phyloP scores from a whole-genome alignment of 257 asterid species.

The Avicennia marina region DNA sequence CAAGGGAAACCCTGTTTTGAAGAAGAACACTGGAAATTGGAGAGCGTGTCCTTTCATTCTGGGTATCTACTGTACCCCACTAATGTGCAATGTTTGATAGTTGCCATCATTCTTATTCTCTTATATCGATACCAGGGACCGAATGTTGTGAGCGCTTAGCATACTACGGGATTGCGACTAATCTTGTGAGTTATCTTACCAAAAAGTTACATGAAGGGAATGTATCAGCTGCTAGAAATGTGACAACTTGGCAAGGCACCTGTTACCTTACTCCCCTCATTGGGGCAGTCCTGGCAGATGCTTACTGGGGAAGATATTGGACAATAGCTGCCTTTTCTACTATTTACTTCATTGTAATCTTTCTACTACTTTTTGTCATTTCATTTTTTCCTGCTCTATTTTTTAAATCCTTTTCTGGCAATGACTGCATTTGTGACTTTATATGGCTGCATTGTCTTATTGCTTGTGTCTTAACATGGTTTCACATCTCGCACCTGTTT shows the following conservation, averaged over 20 bases:
- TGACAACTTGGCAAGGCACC: slow-evolving; percentile 98
- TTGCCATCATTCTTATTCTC: slow-evolving; percentile 14
- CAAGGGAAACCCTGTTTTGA: slow-evolving; percentile 82
- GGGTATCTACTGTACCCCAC: slow-evolving; percentile 31
- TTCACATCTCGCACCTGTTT: background rate
- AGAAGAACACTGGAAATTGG: slow-evolving; percentile 96
- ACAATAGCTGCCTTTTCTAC: slow-evolving; percentile 95
- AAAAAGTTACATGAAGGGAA: slow-evolving; percentile 85
- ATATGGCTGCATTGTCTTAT: slow-evolving; percentile 1
- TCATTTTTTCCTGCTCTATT: background rate
- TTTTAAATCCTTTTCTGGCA: background rate
- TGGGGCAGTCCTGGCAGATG: slow-evolving; percentile 96
- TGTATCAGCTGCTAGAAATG: slow-evolving; percentile 92
- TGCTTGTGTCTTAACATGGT: background rate
- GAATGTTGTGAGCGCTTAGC: slow-evolving; percentile 98
- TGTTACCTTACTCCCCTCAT: slow-evolving; percentile 91
- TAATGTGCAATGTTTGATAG: background rate
- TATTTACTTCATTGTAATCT: slow-evolving; percentile 72
- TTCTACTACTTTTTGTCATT: slow-evolving; percentile 11
- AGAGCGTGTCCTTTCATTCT: slow-evolving; percentile 95
- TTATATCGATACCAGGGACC: slow-evolving; percentile 57
- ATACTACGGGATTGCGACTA: slow-evolving; percentile 90
- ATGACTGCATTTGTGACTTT: background rate
- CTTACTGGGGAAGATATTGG: slow-evolving; percentile 99
- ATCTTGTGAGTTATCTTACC: slow-evolving; percentile 90